Conservation (phyloP, 805 yeast genomes). For the Nakazawaea populi region DNA sequence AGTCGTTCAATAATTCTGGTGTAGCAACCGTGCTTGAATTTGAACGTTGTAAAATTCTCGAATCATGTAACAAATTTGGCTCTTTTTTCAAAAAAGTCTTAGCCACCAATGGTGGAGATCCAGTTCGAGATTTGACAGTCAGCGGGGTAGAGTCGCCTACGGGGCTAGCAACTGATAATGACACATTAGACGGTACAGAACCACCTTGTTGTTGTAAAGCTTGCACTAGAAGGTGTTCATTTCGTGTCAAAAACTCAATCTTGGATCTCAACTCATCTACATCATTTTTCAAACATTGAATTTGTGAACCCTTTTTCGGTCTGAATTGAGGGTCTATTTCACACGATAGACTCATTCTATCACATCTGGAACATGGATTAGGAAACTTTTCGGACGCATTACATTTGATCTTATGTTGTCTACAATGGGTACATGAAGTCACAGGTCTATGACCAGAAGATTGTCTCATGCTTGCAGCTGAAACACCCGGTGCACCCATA, state of each 20-base stretch:
- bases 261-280: conserved; percentile 74
- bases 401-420: conserved; percentile 92
- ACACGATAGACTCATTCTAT: conserved; percentile 71
- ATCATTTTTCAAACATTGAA: conserved; percentile 77
- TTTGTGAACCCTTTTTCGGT: conserved; percentile 89
- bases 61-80: conserved; percentile 33
- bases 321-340: conserved; percentile 88
- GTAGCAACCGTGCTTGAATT: conserved; percentile 13
- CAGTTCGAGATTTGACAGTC: conserved; percentile 6
- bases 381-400: conserved; percentile 85
- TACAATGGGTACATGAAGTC: conserved; percentile 88
- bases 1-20: conserved; percentile 34
- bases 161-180: conserved; percentile 14
- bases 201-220: conserved; percentile 32
- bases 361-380: conserved; percentile 76
- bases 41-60: conserved; percentile 14
- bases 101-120: conserved; percentile 19
- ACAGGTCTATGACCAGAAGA: conserved; percentile 74
- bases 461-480: conserved; percentile 9
- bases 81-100: conserved; percentile 41
- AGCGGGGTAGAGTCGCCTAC: conserved; percentile 4
- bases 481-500: neutral
- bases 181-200: conserved; percentile 1
- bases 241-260: conserved; percentile 59
- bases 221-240: conserved; percentile 62